Conservation (phyloP, 2,329 filamentous ascomycete genomes). For the Plenodomus lindquistii region DNA sequence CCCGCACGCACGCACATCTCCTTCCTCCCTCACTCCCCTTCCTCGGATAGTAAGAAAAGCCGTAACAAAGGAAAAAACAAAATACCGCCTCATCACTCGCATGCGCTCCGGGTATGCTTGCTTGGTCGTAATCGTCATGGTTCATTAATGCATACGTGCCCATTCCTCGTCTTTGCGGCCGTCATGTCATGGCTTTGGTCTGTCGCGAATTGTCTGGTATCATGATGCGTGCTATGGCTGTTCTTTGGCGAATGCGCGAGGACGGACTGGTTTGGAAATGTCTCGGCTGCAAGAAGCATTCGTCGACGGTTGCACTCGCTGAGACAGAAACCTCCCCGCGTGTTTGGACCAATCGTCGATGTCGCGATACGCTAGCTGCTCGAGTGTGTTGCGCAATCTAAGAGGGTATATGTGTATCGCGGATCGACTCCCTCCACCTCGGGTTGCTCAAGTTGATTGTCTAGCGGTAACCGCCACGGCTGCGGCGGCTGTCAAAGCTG, state of each 20-base stretch:
- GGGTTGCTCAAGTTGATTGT: neutral
- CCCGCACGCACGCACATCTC: neutral
- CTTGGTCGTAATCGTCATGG: conserved; percentile 41
- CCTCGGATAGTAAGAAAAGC: neutral
- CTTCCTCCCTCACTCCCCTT: no score
- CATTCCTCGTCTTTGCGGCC: conserved; percentile 1
- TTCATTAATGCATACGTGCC: conserved; percentile 36
- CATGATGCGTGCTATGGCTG: conserved; percentile 29
- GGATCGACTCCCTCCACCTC: neutral
- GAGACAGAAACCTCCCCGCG: conserved; percentile 18
- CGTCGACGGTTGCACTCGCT: conserved; percentile 10
- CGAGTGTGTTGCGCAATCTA: neutral
- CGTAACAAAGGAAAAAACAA: conserved; percentile 13
- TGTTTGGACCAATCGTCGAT: conserved; percentile 12
- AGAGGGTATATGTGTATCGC: neutral
- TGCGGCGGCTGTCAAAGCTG: conserved; percentile 59
- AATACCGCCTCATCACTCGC: conserved; percentile 19
- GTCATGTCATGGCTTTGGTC: conserved; percentile 23
- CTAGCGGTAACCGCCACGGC: conserved; percentile 39
- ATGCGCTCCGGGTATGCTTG: conserved; percentile 39
- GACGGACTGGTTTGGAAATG: neutral
- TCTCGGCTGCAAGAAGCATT: neutral
- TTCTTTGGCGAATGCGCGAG: conserved; percentile 17
- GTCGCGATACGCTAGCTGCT: neutral
- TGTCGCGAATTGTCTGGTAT: conserved; percentile 32